Evolutionary conservation across 2,329 filamentous ascomycete genomes (phyloP).

Genomic region (Aureobasidium sp.): DNA sequence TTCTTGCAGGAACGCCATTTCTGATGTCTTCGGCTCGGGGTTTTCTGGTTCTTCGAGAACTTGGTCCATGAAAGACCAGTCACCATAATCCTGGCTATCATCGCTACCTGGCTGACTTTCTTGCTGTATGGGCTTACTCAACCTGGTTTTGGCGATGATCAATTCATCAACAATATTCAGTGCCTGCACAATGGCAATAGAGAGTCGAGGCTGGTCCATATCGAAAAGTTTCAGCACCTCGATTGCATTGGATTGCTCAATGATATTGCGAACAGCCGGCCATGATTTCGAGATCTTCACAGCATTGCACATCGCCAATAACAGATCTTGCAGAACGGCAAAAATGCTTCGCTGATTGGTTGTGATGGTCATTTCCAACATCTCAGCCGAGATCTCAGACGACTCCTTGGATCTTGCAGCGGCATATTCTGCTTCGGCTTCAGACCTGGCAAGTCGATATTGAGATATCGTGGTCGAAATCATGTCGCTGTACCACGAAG

Average conservation of each 20-base stretch:
- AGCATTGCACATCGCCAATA: slow-evolving; percentile 44
- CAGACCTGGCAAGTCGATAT: slow-evolving; percentile 49
- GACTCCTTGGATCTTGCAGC: slow-evolving; percentile 30
- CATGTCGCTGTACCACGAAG: slow-evolving; percentile 50
- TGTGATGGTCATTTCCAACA: slow-evolving; percentile 46
- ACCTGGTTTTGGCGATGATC: slow-evolving; percentile 28
- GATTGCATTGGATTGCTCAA: slow-evolving; percentile 34
- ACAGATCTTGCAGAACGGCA: slow-evolving; percentile 45
- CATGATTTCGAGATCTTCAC: slow-evolving; percentile 32
- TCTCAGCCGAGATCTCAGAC: slow-evolving; percentile 36
- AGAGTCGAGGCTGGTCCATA: slow-evolving; percentile 32
- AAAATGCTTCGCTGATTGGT: slow-evolving; percentile 53
- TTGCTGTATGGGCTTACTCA: slow-evolving; percentile 13
- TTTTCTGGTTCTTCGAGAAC: slow-evolving; percentile 5
- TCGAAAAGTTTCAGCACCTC: slow-evolving; percentile 48
- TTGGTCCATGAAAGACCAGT: slow-evolving; percentile 49
- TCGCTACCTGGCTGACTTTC: slow-evolving; percentile 38
- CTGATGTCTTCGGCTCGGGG: slow-evolving; percentile 5
- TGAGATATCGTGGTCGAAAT: slow-evolving; percentile 46
- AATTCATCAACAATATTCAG: slow-evolving; percentile 39
- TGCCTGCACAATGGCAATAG: slow-evolving; percentile 42
- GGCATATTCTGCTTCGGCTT: slow-evolving; percentile 49
- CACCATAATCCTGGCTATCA: slow-evolving; percentile 59
- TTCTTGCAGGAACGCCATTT: slow-evolving; percentile 41
- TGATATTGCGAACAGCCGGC: slow-evolving; percentile 25